Evolutionary conservation across 345 rosid species (phyloP), one percentile per base, ranked within the genome.

Genomic region (Anastatica hierochuntica): DNA sequence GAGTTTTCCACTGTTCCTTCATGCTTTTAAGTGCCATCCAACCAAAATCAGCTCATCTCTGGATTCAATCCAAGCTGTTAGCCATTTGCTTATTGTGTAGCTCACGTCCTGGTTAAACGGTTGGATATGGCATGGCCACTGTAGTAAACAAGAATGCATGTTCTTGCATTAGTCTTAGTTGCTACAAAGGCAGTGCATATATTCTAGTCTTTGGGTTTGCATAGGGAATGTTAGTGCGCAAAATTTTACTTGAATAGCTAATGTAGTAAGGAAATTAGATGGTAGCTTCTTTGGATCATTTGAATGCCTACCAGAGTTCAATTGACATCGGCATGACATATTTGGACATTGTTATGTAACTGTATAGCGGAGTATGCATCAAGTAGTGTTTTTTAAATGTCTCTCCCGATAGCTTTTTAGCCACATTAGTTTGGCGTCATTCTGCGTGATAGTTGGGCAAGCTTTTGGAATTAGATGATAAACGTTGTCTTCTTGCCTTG

Each of bases 91-190:
- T 23, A 7, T 41, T 48, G 35, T 65, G 43, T 15, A 20, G 38
- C 23, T 56, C 43, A 17, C 13, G n/a, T 56, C 51, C 37, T 48
- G 24, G 40, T 40, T 43, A 13, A 23, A 14, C 42, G 45, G 23
- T 40, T 56, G 14, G 37, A 23, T 47, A 33, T 33, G 11, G 12
- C 20, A 33, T 33, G 6, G 13, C 21, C 8, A 21, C 13, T 56
- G 11, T 55, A 30, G 15, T 34, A 54, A 47, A 31, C 7, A 43
- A 41, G 46, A 35, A 53, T 0, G 29, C 36, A 27, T 52, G 14
- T 48, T 38, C 21, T 21, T 59, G 39, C 39, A n/a, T 55, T 39
- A 29, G 12, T 42, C n/a, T 42, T 39, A 56, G 51, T 14, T 64
- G 49, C 30, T 9, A 41, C 18, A 31, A 12, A 49, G 19, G 44